Base-by-base conservation (phyloP, 148 eudicot genomes). In the Amaranthus palmeri region DNA sequence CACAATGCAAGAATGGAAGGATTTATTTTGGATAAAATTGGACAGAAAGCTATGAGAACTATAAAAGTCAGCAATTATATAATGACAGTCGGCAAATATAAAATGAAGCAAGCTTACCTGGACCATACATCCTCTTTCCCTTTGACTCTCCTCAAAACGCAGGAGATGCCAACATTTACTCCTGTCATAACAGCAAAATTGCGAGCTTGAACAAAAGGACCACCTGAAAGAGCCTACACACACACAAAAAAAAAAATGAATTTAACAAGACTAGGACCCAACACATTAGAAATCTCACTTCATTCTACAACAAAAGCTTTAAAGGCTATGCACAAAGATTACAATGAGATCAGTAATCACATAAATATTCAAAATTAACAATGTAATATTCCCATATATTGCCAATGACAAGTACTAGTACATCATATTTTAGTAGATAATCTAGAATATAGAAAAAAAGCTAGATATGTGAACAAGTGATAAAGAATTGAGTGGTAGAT, bases 141-240 rank as follows among this genome's bases (percentile, higher is more conserved):
- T 76, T 87, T 87, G 50, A 93, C 3, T 86, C 98, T 86, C 82
- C 80, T 93, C 91, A 93, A 81, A 61, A 91, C 92, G 79, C 84
- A 78, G 55, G 96, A 81, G 54, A 93, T 83, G 56, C 98, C 98
- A 49, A 96, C 92, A 65, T 93, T 91, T 72, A 88, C 98, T 77
- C 96, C 95, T 1, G 96, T 93, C 98, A 93, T 90, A 17, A 93
- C 95, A 72, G 98, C 98, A 84, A 93, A 93, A 77, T 93, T 93
- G 65, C 98, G 98, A 18, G 92, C 98, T 84, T 93, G 98, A 70
- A 89, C 69, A 75, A 91, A 68, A 60, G 98, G 98, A 54, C 97
- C 97, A 57, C 98, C 98, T 68, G 96, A 79, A 77, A 93, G 88
- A 71, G 97, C 97, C 98, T 93, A 86, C 53, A 81, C 8, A 53